A percentile compares a stretch with the other conserved stretches of the same genome.
Evolutionary conservation across 2,329 filamentous ascomycete genomes (phyloP).

Genomic region (Botrytis paeoniae): DNA sequence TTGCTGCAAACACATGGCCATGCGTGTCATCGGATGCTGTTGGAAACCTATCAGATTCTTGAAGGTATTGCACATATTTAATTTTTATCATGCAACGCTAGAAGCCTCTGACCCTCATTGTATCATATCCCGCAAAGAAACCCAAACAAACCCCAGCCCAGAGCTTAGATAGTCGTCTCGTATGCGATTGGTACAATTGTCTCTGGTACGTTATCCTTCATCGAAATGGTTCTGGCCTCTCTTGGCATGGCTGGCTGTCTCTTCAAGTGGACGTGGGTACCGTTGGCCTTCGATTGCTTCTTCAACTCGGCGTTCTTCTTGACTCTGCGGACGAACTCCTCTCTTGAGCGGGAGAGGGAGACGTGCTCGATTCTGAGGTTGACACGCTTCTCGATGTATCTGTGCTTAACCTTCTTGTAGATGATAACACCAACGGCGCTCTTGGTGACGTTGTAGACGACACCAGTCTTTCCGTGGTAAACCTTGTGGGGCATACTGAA

Average conservation of each 20-base stretch:
- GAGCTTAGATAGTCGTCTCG: constrained; percentile 90
- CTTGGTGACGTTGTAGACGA: constrained; percentile 99
- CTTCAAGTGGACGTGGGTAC: constrained; percentile 88
- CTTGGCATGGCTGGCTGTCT: constrained; percentile 78
- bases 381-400: constrained; percentile 99
- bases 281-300: constrained; percentile 88
- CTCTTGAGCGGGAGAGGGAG: constrained; percentile 86
- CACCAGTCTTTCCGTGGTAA: constrained; percentile 98
- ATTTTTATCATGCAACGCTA: constrained; percentile 38
- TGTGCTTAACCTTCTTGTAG: constrained; percentile 99
- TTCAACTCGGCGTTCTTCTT: constrained; percentile 94
- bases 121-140: constrained; percentile 37
- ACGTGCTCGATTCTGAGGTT: constrained; percentile 99
- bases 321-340: constrained; percentile 94
- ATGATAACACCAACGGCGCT: constrained; percentile 96
- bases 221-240: constrained; percentile 73
- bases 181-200: constrained; percentile 89
- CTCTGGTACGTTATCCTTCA: constrained; percentile 82
- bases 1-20: constrained; percentile 9
- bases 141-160: constrained; percentile 34
- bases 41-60: constrained; percentile 29
- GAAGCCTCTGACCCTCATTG: constrained; percentile 30
- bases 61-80: constrained; percentile 36
- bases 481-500: constrained; percentile 92
- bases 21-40: neutral